Percentiles rank a stretch among this genome's conserved stretches.
phyloP scores from a whole-genome alignment of 371 early-diverging fungal species.

The Homolaphlyctis polyrhiza region DNA sequence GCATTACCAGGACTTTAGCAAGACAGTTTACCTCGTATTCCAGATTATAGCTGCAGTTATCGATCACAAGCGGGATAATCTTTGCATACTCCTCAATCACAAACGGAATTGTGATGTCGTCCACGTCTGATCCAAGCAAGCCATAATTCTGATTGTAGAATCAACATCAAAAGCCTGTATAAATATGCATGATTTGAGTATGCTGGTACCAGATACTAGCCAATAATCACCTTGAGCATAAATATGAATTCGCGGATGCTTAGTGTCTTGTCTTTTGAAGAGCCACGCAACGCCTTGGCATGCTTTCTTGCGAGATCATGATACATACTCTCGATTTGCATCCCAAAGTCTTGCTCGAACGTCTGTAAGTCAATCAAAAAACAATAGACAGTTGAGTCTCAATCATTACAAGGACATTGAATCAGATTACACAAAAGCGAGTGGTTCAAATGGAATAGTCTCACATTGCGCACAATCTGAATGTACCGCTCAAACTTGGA shows the following conservation, averaged over 20 bases:
- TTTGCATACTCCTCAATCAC: slow-evolving; percentile 18
- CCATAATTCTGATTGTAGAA: slow-evolving; percentile 23
- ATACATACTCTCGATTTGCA: slow-evolving; percentile 22
- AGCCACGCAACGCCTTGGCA: slow-evolving; percentile 10
- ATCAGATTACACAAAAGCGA: too few relatives aligned
- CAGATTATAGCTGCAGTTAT: slow-evolving; percentile 27
- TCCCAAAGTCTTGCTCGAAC: neutral
- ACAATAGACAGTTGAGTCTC: too few relatives aligned
- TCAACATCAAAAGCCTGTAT: neutral
- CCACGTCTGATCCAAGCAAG: slow-evolving; percentile 14
- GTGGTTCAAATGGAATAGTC: slow-evolving; percentile 14
- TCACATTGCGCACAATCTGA: neutral
- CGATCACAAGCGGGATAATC: slow-evolving; percentile 13
- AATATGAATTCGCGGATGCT: slow-evolving; percentile 29
- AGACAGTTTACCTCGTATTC: slow-evolving; percentile 32
- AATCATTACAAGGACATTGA: too few relatives aligned
- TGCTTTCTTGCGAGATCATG: slow-evolving; percentile 9
- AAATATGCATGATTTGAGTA: slow-evolving; percentile 2
- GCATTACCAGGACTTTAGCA: too few relatives aligned
- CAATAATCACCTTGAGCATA: slow-evolving; percentile 14
- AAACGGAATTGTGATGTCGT: slow-evolving; percentile 15
- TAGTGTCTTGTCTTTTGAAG: slow-evolving; percentile 23
- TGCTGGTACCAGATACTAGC: too few relatives aligned
- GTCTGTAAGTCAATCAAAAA: too few relatives aligned
- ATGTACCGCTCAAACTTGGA: neutral